These are phyloP conservation scores for Bolboschoenus planiculmis DNA, from an alignment of 176 grass and related monocot species.

Conservation along the genomic window DNA sequence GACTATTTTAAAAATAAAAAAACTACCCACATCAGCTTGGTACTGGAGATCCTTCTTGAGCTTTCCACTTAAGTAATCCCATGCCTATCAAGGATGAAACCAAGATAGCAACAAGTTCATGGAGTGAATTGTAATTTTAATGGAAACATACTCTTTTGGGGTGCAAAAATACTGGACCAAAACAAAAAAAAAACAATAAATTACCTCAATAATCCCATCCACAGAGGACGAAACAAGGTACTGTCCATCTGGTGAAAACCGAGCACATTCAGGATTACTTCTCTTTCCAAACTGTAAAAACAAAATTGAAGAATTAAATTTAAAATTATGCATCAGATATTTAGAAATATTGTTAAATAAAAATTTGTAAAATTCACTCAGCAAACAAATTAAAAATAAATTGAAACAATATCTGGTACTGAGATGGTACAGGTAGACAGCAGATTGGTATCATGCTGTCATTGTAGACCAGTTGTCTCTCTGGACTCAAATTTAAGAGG, in stretches of 20 bases:
- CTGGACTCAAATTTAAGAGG: not conserved
- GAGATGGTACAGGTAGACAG: not conserved
- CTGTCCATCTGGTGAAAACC: slow-evolving; percentile 97
- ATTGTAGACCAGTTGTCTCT: not conserved
- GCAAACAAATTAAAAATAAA: not conserved
- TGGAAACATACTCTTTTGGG: not conserved
- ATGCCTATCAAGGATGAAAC: slow-evolving; percentile 45
- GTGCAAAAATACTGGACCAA: not conserved
- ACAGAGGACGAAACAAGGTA: slow-evolving; percentile 95
- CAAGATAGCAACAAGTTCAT: not conserved
- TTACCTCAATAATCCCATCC: slow-evolving; percentile 96
- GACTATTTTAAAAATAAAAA: slow-evolving; percentile 3
- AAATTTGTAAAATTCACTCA: not conserved
- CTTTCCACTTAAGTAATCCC: slow-evolving; percentile 97
- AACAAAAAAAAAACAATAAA: slow-evolving; percentile 22
- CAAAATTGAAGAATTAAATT: not conserved
- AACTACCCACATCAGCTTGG: slow-evolving; percentile 78
- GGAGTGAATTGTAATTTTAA: not conserved
- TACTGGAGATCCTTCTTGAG: slow-evolving; percentile 99
- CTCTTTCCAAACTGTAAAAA: slow-evolving; percentile 91
- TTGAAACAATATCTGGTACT: not conserved
- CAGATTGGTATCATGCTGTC: not conserved
- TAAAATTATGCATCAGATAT: not conserved
- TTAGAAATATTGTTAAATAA: not conserved
- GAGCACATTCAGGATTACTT: slow-evolving; percentile 96